phyloP scores from a whole-genome alignment of 768 basidiomycete species.

The Asterophora lycoperdoides region DNA sequence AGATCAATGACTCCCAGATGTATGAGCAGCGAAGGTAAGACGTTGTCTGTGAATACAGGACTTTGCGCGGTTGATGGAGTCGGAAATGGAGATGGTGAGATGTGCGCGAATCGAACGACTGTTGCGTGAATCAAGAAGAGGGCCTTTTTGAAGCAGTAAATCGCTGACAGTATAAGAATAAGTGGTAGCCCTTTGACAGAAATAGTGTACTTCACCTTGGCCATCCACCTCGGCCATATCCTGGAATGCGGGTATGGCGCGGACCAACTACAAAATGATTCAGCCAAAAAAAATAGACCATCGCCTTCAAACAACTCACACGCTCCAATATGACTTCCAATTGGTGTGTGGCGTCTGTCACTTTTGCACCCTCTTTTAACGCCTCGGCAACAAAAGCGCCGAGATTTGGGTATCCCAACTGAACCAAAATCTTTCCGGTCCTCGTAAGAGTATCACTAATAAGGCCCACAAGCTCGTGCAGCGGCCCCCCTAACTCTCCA shows the following conservation, averaged over 20 bases:
- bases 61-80: conserved; percentile 54
- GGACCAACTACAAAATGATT: conserved; percentile 51
- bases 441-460: conserved; percentile 62
- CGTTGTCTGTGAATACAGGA: conserved; percentile 78
- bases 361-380: conserved; percentile 49
- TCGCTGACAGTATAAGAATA: conserved; percentile 38
- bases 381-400: conserved; percentile 73
- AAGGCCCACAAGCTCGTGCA: conserved; percentile 69
- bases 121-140: conserved; percentile 76
- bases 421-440: conserved; percentile 63
- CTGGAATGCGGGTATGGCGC: conserved; percentile 75
- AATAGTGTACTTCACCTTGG: conserved; percentile 43
- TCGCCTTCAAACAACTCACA: conserved; percentile 33
- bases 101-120: conserved; percentile 57
- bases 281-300: neutral
- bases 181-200: neutral
- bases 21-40: conserved; percentile 76
- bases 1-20: conserved; percentile 74
- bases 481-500: conserved; percentile 70
- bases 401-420: conserved; percentile 60
- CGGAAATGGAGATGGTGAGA: conserved; percentile 51
- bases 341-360: conserved; percentile 26
- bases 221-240: conserved; percentile 70
- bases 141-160: conserved; percentile 90
- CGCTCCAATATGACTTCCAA: conserved; percentile 61